Evolutionary conservation across 2,329 filamentous ascomycete genomes (phyloP).

Genomic region (Claviceps purpurea): DNA sequence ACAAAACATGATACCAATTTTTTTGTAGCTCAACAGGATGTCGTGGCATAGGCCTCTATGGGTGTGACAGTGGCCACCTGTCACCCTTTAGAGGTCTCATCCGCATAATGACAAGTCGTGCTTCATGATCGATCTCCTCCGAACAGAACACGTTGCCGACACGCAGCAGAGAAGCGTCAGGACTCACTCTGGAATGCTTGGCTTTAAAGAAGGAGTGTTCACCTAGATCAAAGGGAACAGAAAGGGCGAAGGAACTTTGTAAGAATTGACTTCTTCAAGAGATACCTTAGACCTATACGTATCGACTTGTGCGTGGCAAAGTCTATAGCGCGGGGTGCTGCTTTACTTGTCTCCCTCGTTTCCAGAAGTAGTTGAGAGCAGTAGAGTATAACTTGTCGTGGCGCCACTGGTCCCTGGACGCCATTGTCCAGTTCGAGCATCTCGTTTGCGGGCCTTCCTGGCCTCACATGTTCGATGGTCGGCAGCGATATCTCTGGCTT

Average conservation of each 20-base stretch:
- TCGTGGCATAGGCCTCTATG: no score
- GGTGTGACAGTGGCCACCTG: not conserved
- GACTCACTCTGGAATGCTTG: not conserved
- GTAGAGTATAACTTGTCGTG: conserved; percentile 20
- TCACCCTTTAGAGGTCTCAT: not conserved
- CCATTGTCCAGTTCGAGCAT: conserved; percentile 24
- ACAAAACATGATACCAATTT: not conserved
- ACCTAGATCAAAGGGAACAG: not conserved
- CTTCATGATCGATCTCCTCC: not conserved
- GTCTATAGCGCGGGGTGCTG: conserved; percentile 4
- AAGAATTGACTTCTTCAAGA: not conserved
- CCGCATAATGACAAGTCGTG: not conserved
- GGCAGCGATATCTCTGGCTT: conserved; percentile 25
- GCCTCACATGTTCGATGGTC: conserved; percentile 8
- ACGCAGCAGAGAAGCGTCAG: not conserved
- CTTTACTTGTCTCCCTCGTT: conserved; percentile 11
- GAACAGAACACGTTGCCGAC: not conserved
- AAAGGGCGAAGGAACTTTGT: not conserved
- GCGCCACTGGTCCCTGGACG: conserved; percentile 18
- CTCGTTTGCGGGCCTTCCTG: conserved; percentile 20
- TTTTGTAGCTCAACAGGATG: not conserved
- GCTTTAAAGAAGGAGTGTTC: not conserved
- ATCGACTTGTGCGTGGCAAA: not conserved
- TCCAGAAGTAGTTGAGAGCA: conserved; percentile 23
- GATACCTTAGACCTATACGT: no score